Conservation (phyloP, 2,329 filamentous ascomycete genomes). For the Cladosporium sp. region DNA sequence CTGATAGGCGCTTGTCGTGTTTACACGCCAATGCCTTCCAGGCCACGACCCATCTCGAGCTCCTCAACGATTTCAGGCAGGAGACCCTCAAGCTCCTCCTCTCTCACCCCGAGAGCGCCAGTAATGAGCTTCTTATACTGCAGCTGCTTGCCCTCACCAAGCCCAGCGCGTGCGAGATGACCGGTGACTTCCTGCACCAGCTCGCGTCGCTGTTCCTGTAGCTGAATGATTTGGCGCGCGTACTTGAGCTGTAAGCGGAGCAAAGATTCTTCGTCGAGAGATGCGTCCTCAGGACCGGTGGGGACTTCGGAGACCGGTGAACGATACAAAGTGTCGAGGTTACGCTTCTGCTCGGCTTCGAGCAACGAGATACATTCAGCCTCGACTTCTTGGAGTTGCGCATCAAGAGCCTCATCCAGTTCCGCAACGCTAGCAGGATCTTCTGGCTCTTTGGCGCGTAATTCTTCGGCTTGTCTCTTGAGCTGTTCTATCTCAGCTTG, state of each 20-base stretch:
- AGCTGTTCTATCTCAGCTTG: conserved; percentile 60
- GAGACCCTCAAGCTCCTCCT: conserved; percentile 63
- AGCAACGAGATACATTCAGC: conserved; percentile 38
- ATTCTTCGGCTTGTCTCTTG: conserved; percentile 48
- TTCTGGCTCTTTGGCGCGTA: conserved; percentile 48
- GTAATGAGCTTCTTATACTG: conserved; percentile 62
- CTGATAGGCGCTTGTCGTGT: too few relatives aligned
- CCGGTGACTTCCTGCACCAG: conserved; percentile 63
- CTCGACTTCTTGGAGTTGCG: conserved; percentile 31
- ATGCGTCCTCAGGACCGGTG: conserved; percentile 40
- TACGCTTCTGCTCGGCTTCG: conserved; percentile 38
- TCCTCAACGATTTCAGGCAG: conserved; percentile 45
- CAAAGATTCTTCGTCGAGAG: conserved; percentile 38
- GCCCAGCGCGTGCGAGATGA: conserved; percentile 61
- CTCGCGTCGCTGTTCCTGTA: conserved; percentile 54
- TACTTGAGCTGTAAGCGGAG: conserved; percentile 52
- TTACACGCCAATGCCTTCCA: conserved; percentile 11
- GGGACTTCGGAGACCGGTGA: conserved; percentile 13
- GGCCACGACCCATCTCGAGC: conserved; percentile 32
- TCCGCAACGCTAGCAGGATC: conserved; percentile 32
- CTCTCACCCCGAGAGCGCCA: conserved; percentile 60
- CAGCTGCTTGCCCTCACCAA: conserved; percentile 47
- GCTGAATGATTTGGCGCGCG: conserved; percentile 50
- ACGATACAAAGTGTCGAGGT: conserved; percentile 23
- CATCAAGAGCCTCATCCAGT: conserved; percentile 32